These are phyloP conservation scores for Elongisporangium senticosum DNA, from an alignment of 352 stramenopile genomes.

Conservation along the genomic window DNA sequence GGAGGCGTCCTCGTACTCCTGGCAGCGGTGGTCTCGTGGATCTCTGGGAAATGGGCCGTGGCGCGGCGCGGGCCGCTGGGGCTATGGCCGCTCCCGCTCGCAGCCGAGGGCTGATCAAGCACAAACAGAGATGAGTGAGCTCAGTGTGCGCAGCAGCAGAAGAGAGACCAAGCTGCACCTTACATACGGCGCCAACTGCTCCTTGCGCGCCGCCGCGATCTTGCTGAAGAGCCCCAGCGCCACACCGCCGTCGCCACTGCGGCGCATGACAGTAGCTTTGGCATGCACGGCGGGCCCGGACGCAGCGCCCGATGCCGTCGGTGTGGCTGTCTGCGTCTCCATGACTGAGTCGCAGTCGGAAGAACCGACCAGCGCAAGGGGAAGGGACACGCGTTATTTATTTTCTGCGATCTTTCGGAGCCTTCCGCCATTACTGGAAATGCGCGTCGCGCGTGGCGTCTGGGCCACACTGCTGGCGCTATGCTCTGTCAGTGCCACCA, in stretches of 20 bases:
- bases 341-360: conserved; percentile 1
- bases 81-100: neutral
- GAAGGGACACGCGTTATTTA: neutral
- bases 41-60: conserved; percentile 44
- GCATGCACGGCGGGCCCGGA: neutral
- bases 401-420: neutral
- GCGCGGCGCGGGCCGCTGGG: neutral
- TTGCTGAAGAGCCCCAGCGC: conserved; percentile 69
- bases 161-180: conserved; percentile 1
- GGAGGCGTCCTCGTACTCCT: conserved; percentile 8
- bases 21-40: conserved; percentile 29
- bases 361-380: no score
- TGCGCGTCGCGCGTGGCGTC: neutral
- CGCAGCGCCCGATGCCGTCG: neutral
- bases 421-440: neutral
- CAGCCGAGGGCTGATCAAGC: neutral
- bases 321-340: neutral
- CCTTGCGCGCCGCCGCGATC: conserved; percentile 62
- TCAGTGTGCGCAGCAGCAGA: neutral
- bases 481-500: neutral
- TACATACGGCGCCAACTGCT: conserved; percentile 54
- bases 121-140: neutral
- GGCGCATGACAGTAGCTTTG: neutral
- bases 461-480: neutral
- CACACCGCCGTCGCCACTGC: conserved; percentile 28